Evolutionary conservation across 1,284 basidiomycete genomes (phyloP), one percentile per base, ranked within the genome.

Genomic region (Ustilago nuda): DNA sequence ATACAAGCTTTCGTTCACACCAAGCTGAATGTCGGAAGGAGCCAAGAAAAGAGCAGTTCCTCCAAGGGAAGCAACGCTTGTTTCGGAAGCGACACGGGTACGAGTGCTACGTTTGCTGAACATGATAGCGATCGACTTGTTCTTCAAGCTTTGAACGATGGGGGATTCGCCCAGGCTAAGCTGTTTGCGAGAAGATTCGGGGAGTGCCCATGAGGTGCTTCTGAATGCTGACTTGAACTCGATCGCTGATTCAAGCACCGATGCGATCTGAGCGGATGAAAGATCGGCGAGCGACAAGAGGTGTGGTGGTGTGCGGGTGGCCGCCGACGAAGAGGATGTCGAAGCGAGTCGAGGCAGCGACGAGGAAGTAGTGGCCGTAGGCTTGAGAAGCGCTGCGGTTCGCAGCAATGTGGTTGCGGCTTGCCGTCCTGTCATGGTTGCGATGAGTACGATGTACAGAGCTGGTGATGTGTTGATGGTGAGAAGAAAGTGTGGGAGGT

Each of bases 21-120:
- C 96, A 36, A 99, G 89, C 84, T 99, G 96, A 68, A 98, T 97
- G 85, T 99, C 96, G 1, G 92, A 91, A 48, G 88, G 88, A 2
- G 95, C 94, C n/a, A 99, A 88, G 87, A 98, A 99, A 79, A 98
- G 89, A 0, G 95, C 91, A n/a, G 92, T 91, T 3, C 95, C 96
- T 32, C 87, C 87, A 66, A 85, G 60, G 0, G 65, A 35, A n/a
- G 58, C 60, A 6, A 79, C 55, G 45, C 64, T 70, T 0, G 94
- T 95, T 87, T 99, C 97, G 19, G 92, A 92, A 2, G 94, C 91
- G 11, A 99, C 88, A 17, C 97, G 91, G 0, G 97, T 99, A 52
- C 97, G 90, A 0, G 96, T 98, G 82, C 92, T 94, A 48, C 96
- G 91, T 86, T 99, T 99, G 23, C 91, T 92, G 86, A 99, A 99